Conservation (phyloP, 305 asterid genomes). For the Rubia tinctorum region DNA sequence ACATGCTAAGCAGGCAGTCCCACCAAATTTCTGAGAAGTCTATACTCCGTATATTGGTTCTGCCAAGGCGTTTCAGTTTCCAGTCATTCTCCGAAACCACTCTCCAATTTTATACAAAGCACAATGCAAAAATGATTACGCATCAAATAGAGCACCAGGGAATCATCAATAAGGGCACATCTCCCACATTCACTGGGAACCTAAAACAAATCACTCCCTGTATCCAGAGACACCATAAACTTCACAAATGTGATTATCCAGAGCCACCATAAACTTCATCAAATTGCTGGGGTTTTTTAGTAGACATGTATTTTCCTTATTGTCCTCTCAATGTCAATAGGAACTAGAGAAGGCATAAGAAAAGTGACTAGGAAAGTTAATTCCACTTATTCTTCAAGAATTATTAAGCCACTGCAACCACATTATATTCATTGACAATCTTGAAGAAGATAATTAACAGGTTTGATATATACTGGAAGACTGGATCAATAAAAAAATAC, state of each 20-base stretch:
- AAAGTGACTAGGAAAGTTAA: background rate
- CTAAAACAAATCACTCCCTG: slow-evolving; percentile 89
- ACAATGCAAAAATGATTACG: background rate
- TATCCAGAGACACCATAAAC: slow-evolving; percentile 91
- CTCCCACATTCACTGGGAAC: slow-evolving; percentile 66
- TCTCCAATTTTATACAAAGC: background rate
- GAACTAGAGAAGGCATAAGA: background rate
- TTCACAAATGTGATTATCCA: too few species aligned
- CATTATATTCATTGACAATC: background rate
- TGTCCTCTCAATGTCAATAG: background rate
- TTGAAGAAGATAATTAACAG: slow-evolving; percentile 1
- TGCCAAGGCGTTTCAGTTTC: background rate
- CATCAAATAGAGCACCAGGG: too few species aligned
- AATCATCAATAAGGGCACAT: slow-evolving; percentile 56
- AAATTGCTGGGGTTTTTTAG: background rate
- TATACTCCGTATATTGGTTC: background rate
- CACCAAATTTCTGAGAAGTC: background rate
- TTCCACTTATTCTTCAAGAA: background rate
- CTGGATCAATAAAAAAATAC: slow-evolving; percentile 21
- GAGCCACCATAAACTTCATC: too few species aligned
- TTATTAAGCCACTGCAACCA: background rate
- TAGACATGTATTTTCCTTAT: background rate
- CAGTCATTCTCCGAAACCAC: background rate
- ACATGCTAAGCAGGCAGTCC: background rate
- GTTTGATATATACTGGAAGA: background rate